phyloP scores from a whole-genome alignment of 495 filamentous ascomycete genomes.

The Annulohypoxylon nitens region DNA sequence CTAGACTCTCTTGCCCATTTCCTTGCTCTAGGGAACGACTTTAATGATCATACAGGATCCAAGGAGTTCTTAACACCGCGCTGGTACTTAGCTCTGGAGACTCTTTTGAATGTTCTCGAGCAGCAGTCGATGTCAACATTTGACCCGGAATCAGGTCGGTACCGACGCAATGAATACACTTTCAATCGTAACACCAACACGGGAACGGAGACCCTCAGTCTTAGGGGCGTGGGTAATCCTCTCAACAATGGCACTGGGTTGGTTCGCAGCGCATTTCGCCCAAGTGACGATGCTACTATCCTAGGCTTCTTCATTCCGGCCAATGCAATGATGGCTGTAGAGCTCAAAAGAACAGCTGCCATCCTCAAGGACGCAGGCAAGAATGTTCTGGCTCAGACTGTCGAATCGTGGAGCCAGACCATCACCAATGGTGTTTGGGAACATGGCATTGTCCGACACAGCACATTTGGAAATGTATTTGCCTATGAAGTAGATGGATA shows the following conservation, averaged over 20 bases:
- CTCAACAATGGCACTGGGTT: constrained; percentile 86
- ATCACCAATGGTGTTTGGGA: constrained; percentile 86
- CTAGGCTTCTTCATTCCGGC: constrained; percentile 95
- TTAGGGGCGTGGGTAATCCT: constrained; percentile 89
- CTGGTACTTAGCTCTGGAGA: constrained; percentile 85
- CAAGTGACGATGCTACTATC: constrained; percentile 98
- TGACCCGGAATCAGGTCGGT: constrained; percentile 70
- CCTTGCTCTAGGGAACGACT: constrained; percentile 86
- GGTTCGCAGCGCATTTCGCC: constrained; percentile 91
- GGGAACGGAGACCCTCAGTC: constrained; percentile 90
- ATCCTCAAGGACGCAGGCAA: constrained; percentile 72
- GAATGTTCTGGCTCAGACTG: constrained; percentile 61
- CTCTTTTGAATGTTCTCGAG: constrained; percentile 77
- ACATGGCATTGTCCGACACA: constrained; percentile 88
- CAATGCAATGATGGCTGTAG: constrained; percentile 95
- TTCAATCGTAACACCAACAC: constrained; percentile 83
- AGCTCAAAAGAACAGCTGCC: constrained; percentile 81
- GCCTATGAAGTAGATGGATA: constrained; percentile 98
- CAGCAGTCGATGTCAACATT: constrained; percentile 87
- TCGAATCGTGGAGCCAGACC: constrained; percentile 72
- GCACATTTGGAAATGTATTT: constrained; percentile 88
- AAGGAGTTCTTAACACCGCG: constrained; percentile 80
- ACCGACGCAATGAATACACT: constrained; percentile 80
- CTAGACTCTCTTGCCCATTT: constrained; percentile 96
- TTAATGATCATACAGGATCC: constrained; percentile 82